Percentiles rank a stretch among this genome's conserved stretches.
phyloP scores from a whole-genome alignment of 805 yeast genomes.

The Barnettozyma populi region DNA sequence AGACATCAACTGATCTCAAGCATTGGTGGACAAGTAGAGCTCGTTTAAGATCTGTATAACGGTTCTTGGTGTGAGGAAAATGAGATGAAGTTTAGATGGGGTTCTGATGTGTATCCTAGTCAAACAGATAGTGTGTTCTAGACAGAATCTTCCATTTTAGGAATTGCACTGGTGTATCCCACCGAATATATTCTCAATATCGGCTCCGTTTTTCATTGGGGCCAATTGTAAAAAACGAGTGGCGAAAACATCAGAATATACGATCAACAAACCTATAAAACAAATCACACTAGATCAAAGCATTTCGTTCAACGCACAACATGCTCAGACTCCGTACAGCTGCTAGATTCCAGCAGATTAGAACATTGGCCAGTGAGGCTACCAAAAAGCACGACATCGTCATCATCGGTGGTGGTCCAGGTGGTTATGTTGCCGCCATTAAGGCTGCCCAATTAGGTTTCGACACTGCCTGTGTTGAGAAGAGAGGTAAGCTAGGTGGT shows the following conservation, averaged over 20 bases:
- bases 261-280: not conserved
- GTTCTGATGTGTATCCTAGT: too few species aligned
- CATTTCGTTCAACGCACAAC: not conserved
- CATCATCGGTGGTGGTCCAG: constrained; percentile 99
- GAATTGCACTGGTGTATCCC: not conserved
- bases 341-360: constrained; percentile 4
- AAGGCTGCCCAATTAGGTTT: constrained; percentile 95
- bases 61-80: too few species aligned
- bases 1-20: not conserved
- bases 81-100: too few species aligned
- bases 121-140: too few species aligned
- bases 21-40: too few species aligned
- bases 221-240: not conserved
- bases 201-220: not conserved
- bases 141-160: too few species aligned
- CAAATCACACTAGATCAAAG: too few species aligned
- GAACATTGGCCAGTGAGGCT: constrained; percentile 14
- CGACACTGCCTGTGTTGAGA: constrained; percentile 94
- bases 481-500: constrained; percentile 95
- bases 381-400: constrained; percentile 74
- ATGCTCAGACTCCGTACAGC: constrained; percentile 4
- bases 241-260: not conserved
- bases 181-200: not conserved
- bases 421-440: constrained; percentile 98
- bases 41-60: not conserved